A percentile compares a stretch with the other conserved stretches of the same genome.
Conservation (phyloP, 768 basidiomycete species). For the Clavaria fumosa region DNA sequence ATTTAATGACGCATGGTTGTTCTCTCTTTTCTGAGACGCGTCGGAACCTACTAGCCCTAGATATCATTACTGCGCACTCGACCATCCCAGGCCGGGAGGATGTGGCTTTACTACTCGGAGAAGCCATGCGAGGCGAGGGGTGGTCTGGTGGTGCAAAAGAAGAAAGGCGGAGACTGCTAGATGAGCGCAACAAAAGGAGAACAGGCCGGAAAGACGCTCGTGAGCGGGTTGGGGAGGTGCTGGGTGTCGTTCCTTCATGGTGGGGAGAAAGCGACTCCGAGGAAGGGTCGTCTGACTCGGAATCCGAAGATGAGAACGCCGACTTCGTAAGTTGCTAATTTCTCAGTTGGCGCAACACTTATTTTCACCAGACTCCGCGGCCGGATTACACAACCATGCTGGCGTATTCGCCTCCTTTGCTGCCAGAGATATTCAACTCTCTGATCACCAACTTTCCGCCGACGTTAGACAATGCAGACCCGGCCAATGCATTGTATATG, state of each 20-base stretch:
- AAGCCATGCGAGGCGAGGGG: slow-evolving; percentile 75
- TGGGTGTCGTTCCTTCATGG: slow-evolving; percentile 46
- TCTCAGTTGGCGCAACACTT: slow-evolving; percentile 21
- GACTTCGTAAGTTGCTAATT: slow-evolving; percentile 35
- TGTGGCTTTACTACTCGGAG: slow-evolving; percentile 73
- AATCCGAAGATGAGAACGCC: slow-evolving; percentile 30
- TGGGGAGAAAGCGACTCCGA: slow-evolving; percentile 33
- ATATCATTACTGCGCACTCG: slow-evolving; percentile 78
- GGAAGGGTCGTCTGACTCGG: slow-evolving; percentile 27
- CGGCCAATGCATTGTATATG: slow-evolving; percentile 85
- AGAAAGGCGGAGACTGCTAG: slow-evolving; percentile 41
- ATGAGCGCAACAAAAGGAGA: slow-evolving; percentile 39
- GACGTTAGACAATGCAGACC: slow-evolving; percentile 58
- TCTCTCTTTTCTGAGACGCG: slow-evolving; percentile 66
- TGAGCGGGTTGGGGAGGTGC: slow-evolving; percentile 38
- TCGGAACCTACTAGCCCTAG: slow-evolving; percentile 72
- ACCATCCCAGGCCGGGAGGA: slow-evolving; percentile 71
- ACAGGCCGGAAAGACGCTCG: slow-evolving; percentile 39
- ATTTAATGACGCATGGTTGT: slow-evolving; percentile 85
- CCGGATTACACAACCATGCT: slow-evolving; percentile 79
- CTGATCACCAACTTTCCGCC: slow-evolving; percentile 66
- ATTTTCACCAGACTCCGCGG: slow-evolving; percentile 43
- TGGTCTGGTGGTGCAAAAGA: slow-evolving; percentile 72
- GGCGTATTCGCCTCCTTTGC: slow-evolving; percentile 70
- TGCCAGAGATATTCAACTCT: slow-evolving; percentile 69